Base-by-base conservation (phyloP, 2,329 filamentous ascomycete species). In the Nectriaceae sp. region DNA sequence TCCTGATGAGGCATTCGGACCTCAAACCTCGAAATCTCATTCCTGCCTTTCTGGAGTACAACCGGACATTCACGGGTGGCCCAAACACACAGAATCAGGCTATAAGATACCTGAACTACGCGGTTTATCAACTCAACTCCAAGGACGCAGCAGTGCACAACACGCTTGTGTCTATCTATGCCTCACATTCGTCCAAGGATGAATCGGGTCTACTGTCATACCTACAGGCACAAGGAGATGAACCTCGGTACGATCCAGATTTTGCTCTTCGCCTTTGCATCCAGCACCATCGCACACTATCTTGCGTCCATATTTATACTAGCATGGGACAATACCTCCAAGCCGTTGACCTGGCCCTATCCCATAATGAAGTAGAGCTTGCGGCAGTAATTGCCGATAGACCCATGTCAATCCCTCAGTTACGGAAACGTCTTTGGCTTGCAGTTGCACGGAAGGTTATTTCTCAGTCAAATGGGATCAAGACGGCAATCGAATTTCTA, bases 261-360 rank as follows among this genome's bases (percentile, higher is more conserved):
- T 99, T 99, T 70, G 94, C 94, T 2, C 84, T 99, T 22, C 88
- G 94, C 11, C 80, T 97, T 11, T 99, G 94, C 71, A 97, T 99
- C 56, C 89, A 97, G 62, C 86, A 99, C 70, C 86, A 92, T 58
- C 88, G 94, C 38, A 92, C 97, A 1, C 85, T 96, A 54, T 95
- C 90, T 13, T 96, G 92, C 64, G 93, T 97, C 4, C 92, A 97
- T 69, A 97, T 99, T 54, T 99, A 97, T 75, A 96, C 89, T 47
- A 89, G 87, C 52, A 99, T 99, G 93, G 88, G 88, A 1, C 91
- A 97, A 68, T 97, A 96, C 65, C 82, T 90, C 16, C 90, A 95
- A 68, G 93, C 93, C 1, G 94, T 99, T 4, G 90, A 96, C 63
- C 81, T 99, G 4, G 94, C 94, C 1, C 78, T 99, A 26, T 89